phyloP scores from a whole-genome alignment of 2,329 filamentous ascomycete species.

The Pseudocercospora pini-densiflorae region DNA sequence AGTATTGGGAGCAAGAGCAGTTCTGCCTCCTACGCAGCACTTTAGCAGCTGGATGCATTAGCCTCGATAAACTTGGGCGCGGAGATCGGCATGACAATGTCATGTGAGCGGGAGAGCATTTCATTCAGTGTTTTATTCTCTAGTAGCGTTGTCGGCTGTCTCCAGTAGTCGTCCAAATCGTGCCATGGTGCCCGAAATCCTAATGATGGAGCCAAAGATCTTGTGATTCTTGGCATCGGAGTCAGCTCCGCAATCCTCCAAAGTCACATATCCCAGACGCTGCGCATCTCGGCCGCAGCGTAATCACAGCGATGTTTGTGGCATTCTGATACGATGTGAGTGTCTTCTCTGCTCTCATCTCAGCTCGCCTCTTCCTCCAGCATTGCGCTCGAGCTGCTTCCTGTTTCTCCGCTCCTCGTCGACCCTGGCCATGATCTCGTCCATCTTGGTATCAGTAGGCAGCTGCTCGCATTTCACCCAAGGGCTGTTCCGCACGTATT shows the following conservation, averaged over 20 bases:
- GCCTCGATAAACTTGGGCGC: too few relatives aligned
- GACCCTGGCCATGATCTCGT: constrained; percentile 66
- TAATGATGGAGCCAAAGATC: neutral
- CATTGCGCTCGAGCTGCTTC: constrained; percentile 49
- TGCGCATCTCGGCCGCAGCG: neutral
- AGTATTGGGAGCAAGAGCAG: too few relatives aligned
- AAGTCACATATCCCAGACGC: neutral
- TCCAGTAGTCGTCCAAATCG: neutral
- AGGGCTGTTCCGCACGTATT: constrained; percentile 82
- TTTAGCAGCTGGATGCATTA: too few relatives aligned
- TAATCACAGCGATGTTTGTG: neutral
- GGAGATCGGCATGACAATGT: too few relatives aligned
- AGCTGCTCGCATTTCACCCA: constrained; percentile 85
- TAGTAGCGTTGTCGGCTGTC: too few relatives aligned
- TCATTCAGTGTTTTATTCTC: too few relatives aligned
- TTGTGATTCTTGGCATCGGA: neutral
- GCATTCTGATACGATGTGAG: neutral
- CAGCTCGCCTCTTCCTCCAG: constrained; percentile 50
- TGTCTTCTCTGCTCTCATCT: neutral
- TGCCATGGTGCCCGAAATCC: neutral
- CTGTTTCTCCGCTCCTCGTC: constrained; percentile 64
- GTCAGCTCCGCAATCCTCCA: neutral
- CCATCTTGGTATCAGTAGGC: constrained; percentile 69
- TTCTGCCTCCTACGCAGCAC: too few relatives aligned
- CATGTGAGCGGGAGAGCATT: too few relatives aligned